Evolutionary conservation across 495 filamentous ascomycete species (phyloP).

Genomic region (Glarea lozoyensis): DNA sequence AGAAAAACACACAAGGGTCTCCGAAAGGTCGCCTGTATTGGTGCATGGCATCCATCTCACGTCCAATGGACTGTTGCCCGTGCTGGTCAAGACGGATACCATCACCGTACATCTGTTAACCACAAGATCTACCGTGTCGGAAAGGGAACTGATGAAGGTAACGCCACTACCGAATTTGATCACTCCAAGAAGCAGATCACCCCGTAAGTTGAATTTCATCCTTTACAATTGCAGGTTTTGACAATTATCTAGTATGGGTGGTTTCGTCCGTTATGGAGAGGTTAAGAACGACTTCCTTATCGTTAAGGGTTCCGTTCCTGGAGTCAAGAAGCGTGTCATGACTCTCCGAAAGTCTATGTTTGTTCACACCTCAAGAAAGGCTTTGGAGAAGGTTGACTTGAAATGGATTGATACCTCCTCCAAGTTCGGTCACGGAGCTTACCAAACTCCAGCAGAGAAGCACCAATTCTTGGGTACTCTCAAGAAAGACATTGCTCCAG

Average conservation of each 20-base stretch:
- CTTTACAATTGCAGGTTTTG: constrained; percentile 14
- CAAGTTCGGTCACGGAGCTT: constrained; percentile 99
- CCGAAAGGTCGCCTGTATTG: constrained; percentile 99
- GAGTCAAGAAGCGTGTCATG: constrained; percentile 99
- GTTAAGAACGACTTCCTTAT: constrained; percentile 99
- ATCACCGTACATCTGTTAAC: constrained; percentile 99
- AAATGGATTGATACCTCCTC: constrained; percentile 99
- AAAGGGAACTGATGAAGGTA: constrained; percentile 77
- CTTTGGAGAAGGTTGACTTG: constrained; percentile 97
- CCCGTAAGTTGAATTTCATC: constrained; percentile 55
- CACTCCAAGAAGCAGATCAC: constrained; percentile 99
- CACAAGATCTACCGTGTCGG: constrained; percentile 99
- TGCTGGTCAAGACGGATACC: constrained; percentile 99
- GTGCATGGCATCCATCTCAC: constrained; percentile 99
- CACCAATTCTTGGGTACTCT: constrained; percentile 86
- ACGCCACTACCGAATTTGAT: constrained; percentile 92
- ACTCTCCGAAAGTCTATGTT: constrained; percentile 99
- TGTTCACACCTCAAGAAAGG: constrained; percentile 87
- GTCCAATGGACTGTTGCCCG: constrained; percentile 99
- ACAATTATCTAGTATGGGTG: constrained; percentile 68
- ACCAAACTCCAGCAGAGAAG: constrained; percentile 98
- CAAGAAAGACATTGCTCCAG: constrained; percentile 89
- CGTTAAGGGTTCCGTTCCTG: constrained; percentile 93
- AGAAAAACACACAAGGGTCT: constrained; percentile 99
- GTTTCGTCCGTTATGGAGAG: constrained; percentile 98